Conservation (phyloP, 805 yeast species). For the Candida stauntonica region DNA sequence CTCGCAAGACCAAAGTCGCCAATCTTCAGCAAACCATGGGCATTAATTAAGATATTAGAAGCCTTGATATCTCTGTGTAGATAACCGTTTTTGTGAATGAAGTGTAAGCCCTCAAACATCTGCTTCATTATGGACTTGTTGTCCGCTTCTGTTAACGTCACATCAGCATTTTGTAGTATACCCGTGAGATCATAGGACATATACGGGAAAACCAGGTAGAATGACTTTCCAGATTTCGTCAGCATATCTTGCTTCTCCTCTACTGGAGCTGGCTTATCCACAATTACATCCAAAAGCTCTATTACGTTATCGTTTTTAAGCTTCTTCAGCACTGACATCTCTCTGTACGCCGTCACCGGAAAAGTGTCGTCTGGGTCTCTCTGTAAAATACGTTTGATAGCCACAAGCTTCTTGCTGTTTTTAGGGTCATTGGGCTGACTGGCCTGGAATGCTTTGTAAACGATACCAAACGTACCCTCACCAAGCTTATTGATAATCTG, state of each 20-base stretch:
- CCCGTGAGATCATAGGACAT: constrained; percentile 93
- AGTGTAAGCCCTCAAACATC: constrained; percentile 73
- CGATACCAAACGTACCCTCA: constrained; percentile 88
- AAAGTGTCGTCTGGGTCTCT: constrained; percentile 47
- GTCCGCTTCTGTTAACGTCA: constrained; percentile 56
- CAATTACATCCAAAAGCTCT: constrained; percentile 74
- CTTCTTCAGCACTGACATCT: constrained; percentile 73
- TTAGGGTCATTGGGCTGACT: background rate
- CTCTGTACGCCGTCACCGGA: constrained; percentile 94
- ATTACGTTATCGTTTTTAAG: constrained; percentile 69
- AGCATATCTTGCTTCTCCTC: constrained; percentile 13
- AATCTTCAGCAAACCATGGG: constrained; percentile 71
- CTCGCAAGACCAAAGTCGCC: constrained; percentile 97
- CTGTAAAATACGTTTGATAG: constrained; percentile 75
- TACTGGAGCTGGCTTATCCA: constrained; percentile 34
- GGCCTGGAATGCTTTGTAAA: constrained; percentile 61
- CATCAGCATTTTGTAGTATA: constrained; percentile 71
- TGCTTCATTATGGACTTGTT: constrained; percentile 82
- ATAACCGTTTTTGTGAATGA: constrained; percentile 58
- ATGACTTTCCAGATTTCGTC: constrained; percentile 32
- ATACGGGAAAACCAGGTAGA: constrained; percentile 88
- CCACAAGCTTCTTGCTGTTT: constrained; percentile 51
- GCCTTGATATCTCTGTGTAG: constrained; percentile 93
- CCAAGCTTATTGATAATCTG: constrained; percentile 48
- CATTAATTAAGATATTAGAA: constrained; percentile 84